Base-by-base conservation (phyloP, 2,329 filamentous ascomycete genomes). In the Botrytis aclada region DNA sequence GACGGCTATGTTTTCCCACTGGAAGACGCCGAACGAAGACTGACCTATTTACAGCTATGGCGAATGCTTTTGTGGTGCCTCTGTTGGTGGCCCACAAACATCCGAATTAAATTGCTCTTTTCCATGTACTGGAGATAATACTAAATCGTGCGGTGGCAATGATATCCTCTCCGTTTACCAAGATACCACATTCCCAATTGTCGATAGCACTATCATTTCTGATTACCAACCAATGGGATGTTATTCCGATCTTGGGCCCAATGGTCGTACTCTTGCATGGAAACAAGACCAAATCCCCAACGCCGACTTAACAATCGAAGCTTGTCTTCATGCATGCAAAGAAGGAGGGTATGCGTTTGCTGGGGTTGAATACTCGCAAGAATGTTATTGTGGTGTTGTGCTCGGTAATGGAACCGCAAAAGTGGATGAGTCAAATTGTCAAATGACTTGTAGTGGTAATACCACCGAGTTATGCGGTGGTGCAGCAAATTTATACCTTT, bases 361-460 rank as follows among this genome's bases (percentile, higher is more conserved):
- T 47, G 84, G 83, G 60, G 75, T 83, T 12, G 80, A 82, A 73
- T 80, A 77, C 74, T 81, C 78, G n/a, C 77, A 79, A 66, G 80
- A 84, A 76, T 84, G 83, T 74, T 83, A 83, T 76, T 85, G 84
- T 77, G 80, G 82, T 69, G 80, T 79, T 61, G 80, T 80, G 3
- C 77, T 84, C 29, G 78, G 77, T 9, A 79, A 80, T 71, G 77
- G 75, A 45, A 81, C 80, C 18, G 34, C 63, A 7, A 71, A 76
- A 12, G 39, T 77, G 54, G 69, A 75, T 72, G 56, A 74, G 67
- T 71, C 70, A 72, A 78, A 37, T 83, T 74, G 69, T 58, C 43
- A 54, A 51, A 73, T 73, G 60, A 29, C 72, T 20, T 73, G 82
- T 76, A 78, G 76, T n/a, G 82, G 82, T 39, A 75, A 83, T 72